Conservation (phyloP, 2,329 filamentous ascomycete genomes). For the Penicillium decumbens region DNA sequence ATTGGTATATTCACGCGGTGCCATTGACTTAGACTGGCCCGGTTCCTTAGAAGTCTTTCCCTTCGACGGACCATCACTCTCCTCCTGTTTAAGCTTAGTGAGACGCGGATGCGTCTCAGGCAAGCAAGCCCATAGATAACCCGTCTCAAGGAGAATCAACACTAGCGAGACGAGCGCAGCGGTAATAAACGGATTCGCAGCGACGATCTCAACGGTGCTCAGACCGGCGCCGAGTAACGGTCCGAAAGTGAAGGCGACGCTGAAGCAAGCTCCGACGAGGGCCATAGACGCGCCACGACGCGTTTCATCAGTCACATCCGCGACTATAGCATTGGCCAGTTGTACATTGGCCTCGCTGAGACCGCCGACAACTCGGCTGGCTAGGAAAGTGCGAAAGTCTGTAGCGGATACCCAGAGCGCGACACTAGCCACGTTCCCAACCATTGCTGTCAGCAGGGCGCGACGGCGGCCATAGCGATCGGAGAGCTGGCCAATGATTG, state of each 20-base stretch:
- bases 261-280: slow-evolving; percentile 92
- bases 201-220: slow-evolving; percentile 69
- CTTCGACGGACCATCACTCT: not conserved
- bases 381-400: slow-evolving; percentile 92
- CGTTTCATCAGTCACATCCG: slow-evolving; percentile 84
- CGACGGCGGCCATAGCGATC: slow-evolving; percentile 83
- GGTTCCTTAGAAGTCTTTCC: not conserved
- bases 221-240: slow-evolving; percentile 86
- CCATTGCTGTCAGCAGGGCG: slow-evolving; percentile 86
- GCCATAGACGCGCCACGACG: slow-evolving; percentile 91
- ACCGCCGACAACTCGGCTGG: slow-evolving; percentile 86
- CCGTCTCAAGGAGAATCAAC: slow-evolving; percentile 78
- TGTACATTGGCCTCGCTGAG: slow-evolving; percentile 96
- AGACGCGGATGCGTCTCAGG: slow-evolving; percentile 75
- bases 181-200: slow-evolving; percentile 87
- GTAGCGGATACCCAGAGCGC: slow-evolving; percentile 89
- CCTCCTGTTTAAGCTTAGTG: slow-evolving; percentile 27
- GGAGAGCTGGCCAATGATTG: slow-evolving; percentile 81
- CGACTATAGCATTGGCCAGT: slow-evolving; percentile 90
- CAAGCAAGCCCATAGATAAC: slow-evolving; percentile 77
- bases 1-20: slow-evolving; percentile 60
- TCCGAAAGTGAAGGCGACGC: slow-evolving; percentile 93
- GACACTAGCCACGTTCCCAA: slow-evolving; percentile 86
- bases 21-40: not conserved
- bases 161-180: slow-evolving; percentile 83